Evolutionary conservation across 305 asterid species (phyloP).

Genomic region (Stenogyne calaminthoides): DNA sequence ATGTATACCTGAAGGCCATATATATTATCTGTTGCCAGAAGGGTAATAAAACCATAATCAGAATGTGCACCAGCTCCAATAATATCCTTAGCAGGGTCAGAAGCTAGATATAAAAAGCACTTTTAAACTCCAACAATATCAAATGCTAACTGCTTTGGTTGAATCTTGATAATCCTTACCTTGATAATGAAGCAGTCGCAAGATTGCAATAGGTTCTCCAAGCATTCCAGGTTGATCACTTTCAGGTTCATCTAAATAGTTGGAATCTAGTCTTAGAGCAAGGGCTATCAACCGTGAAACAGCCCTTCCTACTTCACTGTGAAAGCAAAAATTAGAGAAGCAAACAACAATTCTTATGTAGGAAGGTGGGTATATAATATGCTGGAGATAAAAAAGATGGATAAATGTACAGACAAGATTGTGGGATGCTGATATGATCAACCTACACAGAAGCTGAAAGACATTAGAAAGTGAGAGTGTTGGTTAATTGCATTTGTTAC

Average conservation of each 20-base stretch:
- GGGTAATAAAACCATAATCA: constrained; percentile 82
- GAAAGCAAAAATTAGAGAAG: constrained; percentile 7
- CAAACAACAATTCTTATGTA: constrained; percentile 2
- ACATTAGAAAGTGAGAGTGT: neutral
- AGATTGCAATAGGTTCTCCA: constrained; percentile 64
- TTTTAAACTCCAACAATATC: constrained; percentile 17
- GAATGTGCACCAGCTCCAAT: constrained; percentile 97
- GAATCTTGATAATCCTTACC: constrained; percentile 45
- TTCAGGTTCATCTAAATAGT: constrained; percentile 47
- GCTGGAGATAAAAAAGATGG: constrained; percentile 1
- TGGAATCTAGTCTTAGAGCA: constrained; percentile 57
- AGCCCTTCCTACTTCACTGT: constrained; percentile 68
- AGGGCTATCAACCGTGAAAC: constrained; percentile 77
- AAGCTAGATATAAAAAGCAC: constrained; percentile 45
- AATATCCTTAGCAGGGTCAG: constrained; percentile 80
- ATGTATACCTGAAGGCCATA: constrained; percentile 82
- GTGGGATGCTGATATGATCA: no score
- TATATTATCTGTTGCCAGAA: constrained; percentile 74
- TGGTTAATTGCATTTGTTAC: no score
- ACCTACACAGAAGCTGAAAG: neutral
- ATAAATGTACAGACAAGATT: neutral
- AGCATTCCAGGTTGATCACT: constrained; percentile 56
- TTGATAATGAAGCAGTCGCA: constrained; percentile 85
- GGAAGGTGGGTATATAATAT: neutral
- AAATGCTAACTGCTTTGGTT: constrained; percentile 17